phyloP scores from a whole-genome alignment of 225 moss, liverwort and hornwort genomes.

The Lunularia cruciata region DNA sequence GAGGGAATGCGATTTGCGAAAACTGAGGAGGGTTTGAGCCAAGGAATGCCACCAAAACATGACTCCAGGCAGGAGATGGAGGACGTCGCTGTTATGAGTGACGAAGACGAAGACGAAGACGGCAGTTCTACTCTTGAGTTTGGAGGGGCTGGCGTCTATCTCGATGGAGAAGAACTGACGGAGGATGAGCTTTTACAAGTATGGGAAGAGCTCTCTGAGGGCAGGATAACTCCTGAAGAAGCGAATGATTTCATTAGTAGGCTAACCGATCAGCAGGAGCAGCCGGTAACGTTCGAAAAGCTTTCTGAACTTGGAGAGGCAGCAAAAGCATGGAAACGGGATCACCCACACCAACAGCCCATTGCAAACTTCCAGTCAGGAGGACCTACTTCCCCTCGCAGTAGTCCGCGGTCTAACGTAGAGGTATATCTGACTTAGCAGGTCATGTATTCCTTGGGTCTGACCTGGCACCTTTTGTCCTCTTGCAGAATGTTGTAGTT shows the following conservation, averaged over 20 bases:
- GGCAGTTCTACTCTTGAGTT: slow-evolving; percentile 23
- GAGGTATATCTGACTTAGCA: slow-evolving; percentile 29
- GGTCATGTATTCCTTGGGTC: background rate
- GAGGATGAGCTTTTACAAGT: slow-evolving; percentile 50
- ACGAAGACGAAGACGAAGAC: slow-evolving; percentile 32
- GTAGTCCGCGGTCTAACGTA: slow-evolving; percentile 20
- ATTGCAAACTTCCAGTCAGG: slow-evolving; percentile 4
- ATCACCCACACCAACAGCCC: slow-evolving; percentile 8
- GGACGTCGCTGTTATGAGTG: slow-evolving; percentile 11
- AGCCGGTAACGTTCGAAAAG: slow-evolving; percentile 29
- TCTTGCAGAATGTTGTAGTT: background rate
- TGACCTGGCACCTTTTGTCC: background rate
- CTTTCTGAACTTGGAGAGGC: slow-evolving; percentile 39
- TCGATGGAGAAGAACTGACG: slow-evolving; percentile 46
- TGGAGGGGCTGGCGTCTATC: slow-evolving; percentile 42
- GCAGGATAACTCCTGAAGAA: slow-evolving; percentile 37
- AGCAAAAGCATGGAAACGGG: slow-evolving; percentile 18
- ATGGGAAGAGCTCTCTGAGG: slow-evolving; percentile 49
- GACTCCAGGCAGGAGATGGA: background rate
- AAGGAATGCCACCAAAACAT: slow-evolving; percentile 5
- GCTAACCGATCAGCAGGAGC: slow-evolving; percentile 34
- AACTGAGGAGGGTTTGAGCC: background rate
- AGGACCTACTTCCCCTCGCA: slow-evolving; percentile 20
- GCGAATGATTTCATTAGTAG: slow-evolving; percentile 42
- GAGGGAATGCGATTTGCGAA: background rate